Evolutionary conservation across 805 yeast species (phyloP).

Genomic region (Saturnispora zaruensis): DNA sequence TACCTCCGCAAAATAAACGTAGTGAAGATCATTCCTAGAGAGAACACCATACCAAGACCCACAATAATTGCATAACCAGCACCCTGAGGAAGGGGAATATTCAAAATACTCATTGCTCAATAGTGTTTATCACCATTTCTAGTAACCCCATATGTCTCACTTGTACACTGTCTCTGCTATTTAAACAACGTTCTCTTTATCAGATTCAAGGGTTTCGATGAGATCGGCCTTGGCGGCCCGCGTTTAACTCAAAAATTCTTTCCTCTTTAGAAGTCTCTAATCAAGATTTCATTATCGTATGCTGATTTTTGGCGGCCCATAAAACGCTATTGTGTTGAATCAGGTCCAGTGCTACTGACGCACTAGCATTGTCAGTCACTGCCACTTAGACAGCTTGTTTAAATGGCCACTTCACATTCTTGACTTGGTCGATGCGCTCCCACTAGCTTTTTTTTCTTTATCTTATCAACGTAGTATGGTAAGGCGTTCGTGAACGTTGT

Average conservation of each 20-base stretch:
- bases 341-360: no score
- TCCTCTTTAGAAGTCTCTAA: background rate
- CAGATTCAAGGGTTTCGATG: background rate
- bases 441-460: background rate
- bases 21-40: conserved; percentile 64
- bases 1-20: conserved; percentile 67
- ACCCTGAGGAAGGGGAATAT: conserved; percentile 43
- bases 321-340: no score
- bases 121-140: background rate
- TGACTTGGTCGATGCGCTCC: no score
- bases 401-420: no score
- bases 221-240: background rate
- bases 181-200: background rate
- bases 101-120: background rate
- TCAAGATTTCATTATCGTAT: background rate
- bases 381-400: no score
- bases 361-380: no score
- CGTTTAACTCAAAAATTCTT: background rate
- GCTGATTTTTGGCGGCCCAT: background rate
- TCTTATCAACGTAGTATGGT: background rate
- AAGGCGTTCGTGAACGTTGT: background rate
- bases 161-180: background rate
- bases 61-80: conserved; percentile 85
- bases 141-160: background rate
- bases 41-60: conserved; percentile 75